phyloP scores from a whole-genome alignment of 768 basidiomycete species.

The Leucogyrophana mollusca region DNA sequence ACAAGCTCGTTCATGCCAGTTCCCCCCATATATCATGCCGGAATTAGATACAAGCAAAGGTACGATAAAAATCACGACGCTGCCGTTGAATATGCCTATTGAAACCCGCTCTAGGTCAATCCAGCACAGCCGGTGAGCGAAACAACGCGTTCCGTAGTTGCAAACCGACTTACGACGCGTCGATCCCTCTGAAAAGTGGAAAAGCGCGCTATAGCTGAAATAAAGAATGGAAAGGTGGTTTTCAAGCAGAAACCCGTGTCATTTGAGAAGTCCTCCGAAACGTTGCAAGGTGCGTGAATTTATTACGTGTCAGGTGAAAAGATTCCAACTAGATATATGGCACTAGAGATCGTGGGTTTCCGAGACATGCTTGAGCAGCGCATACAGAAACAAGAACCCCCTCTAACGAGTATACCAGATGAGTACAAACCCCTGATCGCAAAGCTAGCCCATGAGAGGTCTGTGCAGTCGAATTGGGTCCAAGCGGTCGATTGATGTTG shows the following conservation, averaged over 20 bases:
- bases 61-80: neutral
- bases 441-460: conserved; percentile 88
- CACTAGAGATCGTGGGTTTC: conserved; percentile 72
- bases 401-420: conserved; percentile 61
- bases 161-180: conserved; percentile 24
- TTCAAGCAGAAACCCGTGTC: conserved; percentile 75
- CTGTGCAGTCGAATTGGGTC: conserved; percentile 9
- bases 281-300: conserved; percentile 63
- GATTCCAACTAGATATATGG: conserved; percentile 3
- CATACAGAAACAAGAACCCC: conserved; percentile 42
- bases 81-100: neutral
- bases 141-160: neutral
- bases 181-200: conserved; percentile 29
- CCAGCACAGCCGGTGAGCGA: conserved; percentile 17
- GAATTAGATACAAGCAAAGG: conserved; percentile 1
- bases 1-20: neutral
- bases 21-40: neutral
- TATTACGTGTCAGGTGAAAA: neutral
- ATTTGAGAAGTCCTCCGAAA: conserved; percentile 78
- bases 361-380: conserved; percentile 66
- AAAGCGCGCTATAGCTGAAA: conserved; percentile 50
- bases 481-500: neutral
- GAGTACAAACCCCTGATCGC: conserved; percentile 74
- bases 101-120: conserved; percentile 10
- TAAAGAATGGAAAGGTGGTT: conserved; percentile 74